These are phyloP conservation scores for Sutorius australiensis DNA, from an alignment of 768 basidiomycete genomes.

Conservation along the genomic window DNA sequence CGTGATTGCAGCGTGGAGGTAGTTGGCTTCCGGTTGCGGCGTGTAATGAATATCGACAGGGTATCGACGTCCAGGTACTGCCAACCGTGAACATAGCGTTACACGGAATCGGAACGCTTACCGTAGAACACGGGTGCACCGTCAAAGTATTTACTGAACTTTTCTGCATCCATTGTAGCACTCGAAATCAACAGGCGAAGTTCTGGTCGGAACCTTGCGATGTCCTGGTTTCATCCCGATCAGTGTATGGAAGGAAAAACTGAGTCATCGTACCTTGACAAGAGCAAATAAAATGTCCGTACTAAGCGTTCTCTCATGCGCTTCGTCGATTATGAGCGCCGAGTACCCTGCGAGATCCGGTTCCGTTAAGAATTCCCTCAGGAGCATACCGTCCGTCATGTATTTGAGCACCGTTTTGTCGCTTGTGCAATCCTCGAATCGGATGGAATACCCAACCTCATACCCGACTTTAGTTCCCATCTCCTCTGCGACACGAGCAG, in stretches of 20 bases:
- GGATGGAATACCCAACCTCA: conserved; percentile 99
- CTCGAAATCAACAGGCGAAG: conserved; percentile 90
- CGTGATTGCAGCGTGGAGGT: conserved; percentile 96
- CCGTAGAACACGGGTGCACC: conserved; percentile 93
- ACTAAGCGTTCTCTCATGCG: conserved; percentile 95
- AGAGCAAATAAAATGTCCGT: conserved; percentile 99
- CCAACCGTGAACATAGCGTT: conserved; percentile 4
- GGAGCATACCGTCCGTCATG: conserved; percentile 99
- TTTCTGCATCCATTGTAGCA: conserved; percentile 96
- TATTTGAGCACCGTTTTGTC: conserved; percentile 99
- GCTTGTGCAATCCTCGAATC: conserved; percentile 99
- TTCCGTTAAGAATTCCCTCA: conserved; percentile 96
- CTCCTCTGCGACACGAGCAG: conserved; percentile 97
- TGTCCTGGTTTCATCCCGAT: conserved; percentile 59
- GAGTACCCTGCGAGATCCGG: conserved; percentile 95
- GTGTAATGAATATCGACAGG: conserved; percentile 99
- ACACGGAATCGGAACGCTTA: conserved; percentile 33
- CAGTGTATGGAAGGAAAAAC: conserved; percentile 19
- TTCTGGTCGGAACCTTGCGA: conserved; percentile 93
- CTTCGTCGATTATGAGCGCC: conserved; percentile 96
- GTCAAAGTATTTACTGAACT: conserved; percentile 97
- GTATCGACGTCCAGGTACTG: conserved; percentile 95
- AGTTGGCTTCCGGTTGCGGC: conserved; percentile 98
- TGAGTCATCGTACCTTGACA: conserved; percentile 76
- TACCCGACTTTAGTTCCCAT: conserved; percentile 97